Base-by-base conservation (phyloP, 345 rosid species). In the Salix koriyanagi region DNA sequence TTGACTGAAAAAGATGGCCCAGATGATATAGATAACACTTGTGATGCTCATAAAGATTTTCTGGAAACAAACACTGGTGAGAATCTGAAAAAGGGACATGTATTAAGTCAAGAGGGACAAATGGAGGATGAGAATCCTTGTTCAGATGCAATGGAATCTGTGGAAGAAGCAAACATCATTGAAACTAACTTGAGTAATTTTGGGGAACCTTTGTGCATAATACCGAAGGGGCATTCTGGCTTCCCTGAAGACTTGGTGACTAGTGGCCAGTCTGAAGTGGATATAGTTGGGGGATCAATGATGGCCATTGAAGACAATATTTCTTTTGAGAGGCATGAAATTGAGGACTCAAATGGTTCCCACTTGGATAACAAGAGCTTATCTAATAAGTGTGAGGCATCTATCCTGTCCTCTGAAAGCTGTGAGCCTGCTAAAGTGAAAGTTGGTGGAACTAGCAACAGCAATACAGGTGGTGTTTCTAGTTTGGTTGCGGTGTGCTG, bases 141-240 rank as follows among this genome's bases (percentile, higher is more conserved):
- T 58, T 73, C 79, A 52, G 62, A 65, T 71, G 65, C 81, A 12
- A 75, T 60, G 71, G 82, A 79, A 67, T 52, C 78, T 52, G 39
- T 60, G 67, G 85, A 77, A 73, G 90, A 79, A 71, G 80, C 69
- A 65, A 78, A 75, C 71, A 25, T 34, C 44, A 26, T 19, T 5
- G 77, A 58, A 79, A 73, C 64, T 67, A 77, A 58, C 60, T 67
- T 65, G 50, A 75, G 41, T 16, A 79, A 78, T 26, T 75, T 75
- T 42, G 86, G 67, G 46, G 87, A 84, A 67, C 76, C 81, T 77
- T 76, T 77, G 76, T 69, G 71, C 69, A 32, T 75, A 66, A 67
- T 75, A 69, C 76, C 67, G 16, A 66, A 85, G 66, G 84, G 41
- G 72, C 83, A 73, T 72, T 71, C 86, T 41, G 82, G 84, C 70